Evolutionary conservation across 768 basidiomycete genomes (phyloP).

Genomic region (Psilocybe subaeruginosa): DNA sequence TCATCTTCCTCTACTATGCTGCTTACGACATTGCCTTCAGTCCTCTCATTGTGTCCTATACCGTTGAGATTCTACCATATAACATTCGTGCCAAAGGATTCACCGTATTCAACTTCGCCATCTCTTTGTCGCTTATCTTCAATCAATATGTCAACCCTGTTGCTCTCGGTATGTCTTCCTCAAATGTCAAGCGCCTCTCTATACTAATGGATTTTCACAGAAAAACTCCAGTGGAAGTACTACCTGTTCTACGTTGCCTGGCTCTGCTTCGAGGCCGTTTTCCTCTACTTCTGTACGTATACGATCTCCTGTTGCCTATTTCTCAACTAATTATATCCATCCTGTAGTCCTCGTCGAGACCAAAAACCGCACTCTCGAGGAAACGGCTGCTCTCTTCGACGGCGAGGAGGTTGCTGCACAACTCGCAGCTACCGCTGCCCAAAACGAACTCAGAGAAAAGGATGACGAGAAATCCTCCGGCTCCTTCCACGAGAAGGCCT

Average conservation of each 20-base stretch:
- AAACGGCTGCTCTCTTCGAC: slow-evolving; percentile 83
- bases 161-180: slow-evolving; percentile 47
- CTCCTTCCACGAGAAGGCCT: slow-evolving; percentile 34
- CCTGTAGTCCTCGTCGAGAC: slow-evolving; percentile 63
- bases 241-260: slow-evolving; percentile 77
- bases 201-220: slow-evolving; percentile 19
- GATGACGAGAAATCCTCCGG: slow-evolving; percentile 36
- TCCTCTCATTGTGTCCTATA: slow-evolving; percentile 85
- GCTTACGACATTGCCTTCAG: slow-evolving; percentile 84
- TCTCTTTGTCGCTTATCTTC: slow-evolving; percentile 83
- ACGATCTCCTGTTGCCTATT: not conserved
- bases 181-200: not conserved
- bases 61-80: slow-evolving; percentile 88
- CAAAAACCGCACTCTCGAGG: slow-evolving; percentile 73
- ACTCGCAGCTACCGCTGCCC: slow-evolving; percentile 34
- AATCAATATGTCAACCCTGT: slow-evolving; percentile 90
- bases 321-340: slow-evolving; percentile 6
- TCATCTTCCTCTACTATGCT: slow-evolving; percentile 84
- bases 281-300: slow-evolving; percentile 58
- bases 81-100: slow-evolving; percentile 85
- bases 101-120: slow-evolving; percentile 77
- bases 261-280: slow-evolving; percentile 67
- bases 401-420: slow-evolving; percentile 54
- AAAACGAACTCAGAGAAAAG: slow-evolving; percentile 18
- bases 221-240: slow-evolving; percentile 72